Evolutionary conservation across 805 yeast genomes (phyloP).

Genomic region (Vanderwaltozyma yarrowii): DNA sequence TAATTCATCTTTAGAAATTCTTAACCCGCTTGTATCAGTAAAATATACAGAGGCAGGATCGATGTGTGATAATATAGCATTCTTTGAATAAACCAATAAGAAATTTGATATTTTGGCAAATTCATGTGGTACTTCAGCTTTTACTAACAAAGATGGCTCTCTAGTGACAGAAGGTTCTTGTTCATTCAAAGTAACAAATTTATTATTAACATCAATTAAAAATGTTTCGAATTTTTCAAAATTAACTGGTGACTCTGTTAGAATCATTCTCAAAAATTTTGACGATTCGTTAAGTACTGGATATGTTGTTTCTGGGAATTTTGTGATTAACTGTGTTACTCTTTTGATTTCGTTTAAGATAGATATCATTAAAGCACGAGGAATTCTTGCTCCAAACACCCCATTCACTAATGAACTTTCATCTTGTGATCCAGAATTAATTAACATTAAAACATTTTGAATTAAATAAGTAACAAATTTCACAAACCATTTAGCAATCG

Average conservation of each 20-base stretch:
- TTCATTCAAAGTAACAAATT: slow-evolving; percentile 23
- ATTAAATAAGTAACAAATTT: slow-evolving; percentile 63
- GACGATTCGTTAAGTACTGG: slow-evolving; percentile 30
- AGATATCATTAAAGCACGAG: slow-evolving; percentile 55
- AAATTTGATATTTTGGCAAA: slow-evolving; percentile 23
- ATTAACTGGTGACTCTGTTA: slow-evolving; percentile 41
- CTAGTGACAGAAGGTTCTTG: slow-evolving; percentile 14
- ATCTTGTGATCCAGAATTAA: slow-evolving; percentile 13
- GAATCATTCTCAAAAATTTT: slow-evolving; percentile 20
- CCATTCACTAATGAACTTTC: slow-evolving; percentile 42
- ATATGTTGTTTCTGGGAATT: slow-evolving; percentile 43
- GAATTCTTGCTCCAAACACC: slow-evolving; percentile 55
- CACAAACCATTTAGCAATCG: slow-evolving; percentile 76
- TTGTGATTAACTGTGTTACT: slow-evolving; percentile 44
- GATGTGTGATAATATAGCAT: slow-evolving; percentile 21
- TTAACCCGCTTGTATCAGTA: slow-evolving; percentile 23
- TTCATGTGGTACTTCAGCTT: slow-evolving; percentile 48
- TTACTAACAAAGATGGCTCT: slow-evolving; percentile 39
- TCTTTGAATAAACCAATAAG: slow-evolving; percentile 19
- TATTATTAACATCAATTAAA: slow-evolving; percentile 43
- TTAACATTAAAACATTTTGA: slow-evolving; percentile 57
- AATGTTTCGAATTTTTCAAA: slow-evolving; percentile 50
- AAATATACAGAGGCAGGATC: slow-evolving; percentile 25
- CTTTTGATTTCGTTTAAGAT: slow-evolving; percentile 58
- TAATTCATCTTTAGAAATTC: slow-evolving; percentile 24